Evolutionary conservation across 495 filamentous ascomycete species (phyloP).

Genomic region (Rhypophila decipiens): DNA sequence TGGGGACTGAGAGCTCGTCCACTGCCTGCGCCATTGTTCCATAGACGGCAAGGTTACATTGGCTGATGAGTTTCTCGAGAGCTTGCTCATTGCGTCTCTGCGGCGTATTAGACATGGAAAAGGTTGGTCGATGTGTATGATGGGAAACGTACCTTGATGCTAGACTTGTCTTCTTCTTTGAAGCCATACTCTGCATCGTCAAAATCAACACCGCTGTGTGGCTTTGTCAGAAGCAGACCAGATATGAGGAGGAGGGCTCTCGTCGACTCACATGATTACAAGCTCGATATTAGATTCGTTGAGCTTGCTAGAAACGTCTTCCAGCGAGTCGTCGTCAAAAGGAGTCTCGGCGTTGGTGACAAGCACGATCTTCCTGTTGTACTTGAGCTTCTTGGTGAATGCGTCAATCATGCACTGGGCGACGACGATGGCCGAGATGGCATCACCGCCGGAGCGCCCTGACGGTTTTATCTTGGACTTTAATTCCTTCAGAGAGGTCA

Average conservation of each 20-base stretch:
- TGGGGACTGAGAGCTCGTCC: conserved; percentile 60
- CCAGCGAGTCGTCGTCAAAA: conserved; percentile 61
- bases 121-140: not conserved
- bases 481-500: conserved; percentile 63
- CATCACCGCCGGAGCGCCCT: conserved; percentile 55
- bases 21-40: conserved; percentile 84
- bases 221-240: not conserved
- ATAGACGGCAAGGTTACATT: conserved; percentile 58
- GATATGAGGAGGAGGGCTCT: not conserved
- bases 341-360: conserved; percentile 71
- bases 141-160: conserved; percentile 55
- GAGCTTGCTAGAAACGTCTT: conserved; percentile 62
- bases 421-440: conserved; percentile 77
- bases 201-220: conserved; percentile 77
- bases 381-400: conserved; percentile 86
- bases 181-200: conserved; percentile 87
- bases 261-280: conserved; percentile 60
- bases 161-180: conserved; percentile 85
- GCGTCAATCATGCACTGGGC: conserved; percentile 79
- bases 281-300: conserved; percentile 72
- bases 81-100: conserved; percentile 56
- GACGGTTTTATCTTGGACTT: conserved; percentile 60
- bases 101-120: not conserved
- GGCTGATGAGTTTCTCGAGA: conserved; percentile 56
- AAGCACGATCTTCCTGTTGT: conserved; percentile 71